Evolutionary conservation across 1,284 basidiomycete species (phyloP).

Genomic region (Leccinum variabile): DNA sequence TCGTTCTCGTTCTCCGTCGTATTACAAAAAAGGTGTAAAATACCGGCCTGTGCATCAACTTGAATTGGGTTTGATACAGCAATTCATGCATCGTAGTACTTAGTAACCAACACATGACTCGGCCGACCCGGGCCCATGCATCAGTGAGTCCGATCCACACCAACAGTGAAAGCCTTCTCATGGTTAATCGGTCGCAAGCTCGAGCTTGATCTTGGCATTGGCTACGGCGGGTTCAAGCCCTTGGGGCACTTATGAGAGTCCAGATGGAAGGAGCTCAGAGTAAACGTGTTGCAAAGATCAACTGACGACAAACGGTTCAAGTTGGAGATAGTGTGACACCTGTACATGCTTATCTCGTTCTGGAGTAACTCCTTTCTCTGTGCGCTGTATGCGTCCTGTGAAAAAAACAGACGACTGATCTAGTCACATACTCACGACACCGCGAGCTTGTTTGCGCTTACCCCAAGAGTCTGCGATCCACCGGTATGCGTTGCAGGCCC

Average conservation of each 20-base stretch:
- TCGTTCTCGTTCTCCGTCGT: slow-evolving; percentile 55
- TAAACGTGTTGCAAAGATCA: background rate
- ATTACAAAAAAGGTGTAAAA: slow-evolving; percentile 22
- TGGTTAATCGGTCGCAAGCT: no score
- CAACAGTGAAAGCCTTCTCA: slow-evolving; percentile 14
- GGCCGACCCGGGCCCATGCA: slow-evolving; percentile 4
- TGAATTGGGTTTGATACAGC: background rate
- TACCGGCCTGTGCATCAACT: slow-evolving; percentile 1
- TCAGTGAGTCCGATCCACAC: slow-evolving; percentile 8
- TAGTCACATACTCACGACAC: slow-evolving; percentile 36
- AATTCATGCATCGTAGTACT: slow-evolving; percentile 1
- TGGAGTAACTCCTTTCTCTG: slow-evolving; percentile 91
- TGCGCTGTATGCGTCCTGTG: slow-evolving; percentile 75
- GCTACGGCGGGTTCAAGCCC: slow-evolving; percentile 88
- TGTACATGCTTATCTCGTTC: slow-evolving; percentile 93
- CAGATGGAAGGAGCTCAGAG: slow-evolving; percentile 28
- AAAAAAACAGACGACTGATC: slow-evolving; percentile 41
- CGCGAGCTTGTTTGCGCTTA: slow-evolving; percentile 30
- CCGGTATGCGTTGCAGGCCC: slow-evolving; percentile 92
- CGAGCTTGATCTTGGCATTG: slow-evolving; percentile 79
- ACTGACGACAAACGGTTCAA: slow-evolving; percentile 75
- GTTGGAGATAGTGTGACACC: slow-evolving; percentile 70
- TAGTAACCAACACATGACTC: slow-evolving; percentile 8
- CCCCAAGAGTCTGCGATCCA: slow-evolving; percentile 97
- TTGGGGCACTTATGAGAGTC: slow-evolving; percentile 92